Conservation (phyloP, 2,329 filamentous ascomycete genomes). For the Botryotinia convoluta region DNA sequence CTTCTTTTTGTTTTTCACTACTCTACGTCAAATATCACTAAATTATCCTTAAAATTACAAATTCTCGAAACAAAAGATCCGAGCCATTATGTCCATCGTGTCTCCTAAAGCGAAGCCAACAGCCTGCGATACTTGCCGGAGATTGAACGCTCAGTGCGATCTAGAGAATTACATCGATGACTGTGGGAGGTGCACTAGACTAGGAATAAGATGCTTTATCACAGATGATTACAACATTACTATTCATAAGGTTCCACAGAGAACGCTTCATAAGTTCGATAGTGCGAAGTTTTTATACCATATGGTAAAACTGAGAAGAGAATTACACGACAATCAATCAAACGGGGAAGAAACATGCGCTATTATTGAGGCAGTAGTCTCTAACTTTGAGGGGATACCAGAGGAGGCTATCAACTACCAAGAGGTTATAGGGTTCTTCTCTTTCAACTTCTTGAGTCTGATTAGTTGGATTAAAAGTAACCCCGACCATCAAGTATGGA, state of each 20-base stretch:
- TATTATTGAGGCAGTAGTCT: not conserved
- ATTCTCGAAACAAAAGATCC: not conserved
- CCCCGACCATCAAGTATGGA: not conserved
- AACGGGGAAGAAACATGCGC: not conserved
- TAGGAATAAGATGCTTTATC: not conserved
- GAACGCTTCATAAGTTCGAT: not conserved
- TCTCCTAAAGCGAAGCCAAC: not conserved
- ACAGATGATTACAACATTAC: not conserved
- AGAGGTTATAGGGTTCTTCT: not conserved
- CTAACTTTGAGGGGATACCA: not conserved
- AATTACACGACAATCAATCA: not conserved
- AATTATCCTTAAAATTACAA: not conserved
- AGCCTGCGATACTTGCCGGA: no score
- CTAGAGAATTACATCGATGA: not conserved
- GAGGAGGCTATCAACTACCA: not conserved
- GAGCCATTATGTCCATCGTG: not conserved
- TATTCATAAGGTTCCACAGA: not conserved
- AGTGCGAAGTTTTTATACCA: rapidly evolving
- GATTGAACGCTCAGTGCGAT: not conserved
- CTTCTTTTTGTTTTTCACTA: not conserved
- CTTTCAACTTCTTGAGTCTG: rapidly evolving
- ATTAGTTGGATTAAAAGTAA: rapidly evolving
- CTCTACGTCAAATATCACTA: not conserved
- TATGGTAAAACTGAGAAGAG: no score
- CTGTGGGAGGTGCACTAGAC: not conserved